Conservation (phyloP, 2,329 filamentous ascomycete species). For the Xylaria multiplex region DNA sequence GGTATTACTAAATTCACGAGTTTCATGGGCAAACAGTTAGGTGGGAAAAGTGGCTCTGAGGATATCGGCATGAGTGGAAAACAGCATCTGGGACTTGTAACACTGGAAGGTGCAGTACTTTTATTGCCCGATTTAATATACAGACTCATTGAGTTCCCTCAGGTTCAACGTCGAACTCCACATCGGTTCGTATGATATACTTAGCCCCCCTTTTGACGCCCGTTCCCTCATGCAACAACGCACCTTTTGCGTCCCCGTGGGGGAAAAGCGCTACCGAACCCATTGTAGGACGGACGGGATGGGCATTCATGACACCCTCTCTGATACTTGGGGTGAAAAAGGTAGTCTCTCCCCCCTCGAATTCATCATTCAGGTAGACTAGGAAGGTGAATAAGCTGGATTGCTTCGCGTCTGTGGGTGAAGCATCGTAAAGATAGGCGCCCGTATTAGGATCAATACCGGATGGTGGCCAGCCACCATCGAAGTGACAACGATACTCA, state of each 20-base stretch:
- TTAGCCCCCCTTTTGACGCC: constrained; percentile 73
- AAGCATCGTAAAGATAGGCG: constrained; percentile 73
- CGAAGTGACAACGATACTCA: constrained; percentile 76
- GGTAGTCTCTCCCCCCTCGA: constrained; percentile 75
- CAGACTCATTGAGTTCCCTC: neutral
- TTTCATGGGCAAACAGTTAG: too few relatives aligned
- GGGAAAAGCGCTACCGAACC: constrained; percentile 75
- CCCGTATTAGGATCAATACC: constrained; percentile 64
- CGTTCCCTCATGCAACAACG: constrained; percentile 75
- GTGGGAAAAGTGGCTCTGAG: too few relatives aligned
- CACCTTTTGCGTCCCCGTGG: constrained; percentile 73
- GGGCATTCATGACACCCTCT: constrained; percentile 75
- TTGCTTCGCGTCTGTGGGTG: constrained; percentile 67
- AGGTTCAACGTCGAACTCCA: constrained; percentile 71
- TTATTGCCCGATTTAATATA: constrained; percentile 13
- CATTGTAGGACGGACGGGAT: constrained; percentile 74
- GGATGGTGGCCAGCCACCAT: constrained; percentile 78
- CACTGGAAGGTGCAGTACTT: neutral
- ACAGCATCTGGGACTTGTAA: too few relatives aligned
- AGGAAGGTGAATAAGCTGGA: constrained; percentile 76
- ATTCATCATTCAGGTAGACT: constrained; percentile 77
- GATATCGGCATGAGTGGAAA: too few relatives aligned
- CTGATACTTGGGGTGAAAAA: constrained; percentile 73
- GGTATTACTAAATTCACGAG: too few relatives aligned
- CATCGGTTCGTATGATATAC: constrained; percentile 77